Conservation (phyloP, 345 rosid species). For the Populus pruinosa region DNA sequence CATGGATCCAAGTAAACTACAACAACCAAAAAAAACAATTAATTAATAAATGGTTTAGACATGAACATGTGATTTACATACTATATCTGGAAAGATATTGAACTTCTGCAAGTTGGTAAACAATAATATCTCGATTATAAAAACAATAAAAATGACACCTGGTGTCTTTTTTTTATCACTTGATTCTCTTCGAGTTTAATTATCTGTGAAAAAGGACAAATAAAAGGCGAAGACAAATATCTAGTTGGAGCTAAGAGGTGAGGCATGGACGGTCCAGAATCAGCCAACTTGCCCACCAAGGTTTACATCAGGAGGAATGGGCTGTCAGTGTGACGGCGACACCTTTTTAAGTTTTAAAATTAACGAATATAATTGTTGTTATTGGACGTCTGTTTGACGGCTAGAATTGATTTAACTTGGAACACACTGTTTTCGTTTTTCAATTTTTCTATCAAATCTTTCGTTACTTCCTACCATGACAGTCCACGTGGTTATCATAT, state of each 20-base stretch:
- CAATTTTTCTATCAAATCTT: neutral
- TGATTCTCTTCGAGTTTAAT: neutral
- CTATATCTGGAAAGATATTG: neutral
- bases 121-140: neutral
- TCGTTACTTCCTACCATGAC: neutral
- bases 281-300: neutral
- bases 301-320: neutral
- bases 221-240: neutral
- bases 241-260: constrained; percentile 10
- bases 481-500: neutral
- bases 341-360: neutral
- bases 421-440: neutral
- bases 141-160: neutral
- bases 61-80: too few species aligned
- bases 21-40: too few species aligned
- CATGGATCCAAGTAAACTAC: too few species aligned
- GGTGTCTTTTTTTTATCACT: neutral
- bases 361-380: neutral
- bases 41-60: too few species aligned
- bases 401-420: neutral
- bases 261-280: constrained; percentile 47
- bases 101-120: neutral
- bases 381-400: constrained; percentile 10
- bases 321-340: constrained; percentile 10
- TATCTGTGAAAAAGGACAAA: neutral